Percentiles rank a stretch among this genome's conserved stretches.
These are phyloP conservation scores for Polygonum maritimum DNA, from an alignment of 148 eudicot genomes.

Conservation along the genomic window DNA sequence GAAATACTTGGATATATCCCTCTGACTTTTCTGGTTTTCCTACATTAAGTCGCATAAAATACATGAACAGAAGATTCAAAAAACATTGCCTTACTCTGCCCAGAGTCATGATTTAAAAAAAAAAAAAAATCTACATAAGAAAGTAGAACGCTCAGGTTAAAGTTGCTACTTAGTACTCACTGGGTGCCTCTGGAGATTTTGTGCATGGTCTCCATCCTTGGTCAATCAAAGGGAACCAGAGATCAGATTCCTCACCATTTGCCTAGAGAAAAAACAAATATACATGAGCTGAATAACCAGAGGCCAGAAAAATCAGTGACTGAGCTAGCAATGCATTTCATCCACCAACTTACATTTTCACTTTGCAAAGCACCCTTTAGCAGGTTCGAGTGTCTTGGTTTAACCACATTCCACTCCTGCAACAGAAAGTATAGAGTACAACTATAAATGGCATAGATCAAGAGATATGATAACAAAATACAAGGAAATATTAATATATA, in stretches of 20 bases:
- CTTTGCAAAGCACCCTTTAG: constrained; percentile 68
- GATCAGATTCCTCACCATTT: constrained; percentile 48
- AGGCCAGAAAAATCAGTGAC: background rate
- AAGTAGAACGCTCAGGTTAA: background rate
- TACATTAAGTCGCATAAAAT: constrained; percentile 24
- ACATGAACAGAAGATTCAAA: background rate
- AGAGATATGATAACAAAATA: background rate
- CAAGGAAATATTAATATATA: background rate
- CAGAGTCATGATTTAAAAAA: too few relatives aligned
- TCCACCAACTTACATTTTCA: constrained; percentile 52
- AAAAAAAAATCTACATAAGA: background rate
- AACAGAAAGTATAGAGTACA: constrained; percentile 12
- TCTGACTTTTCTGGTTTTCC: constrained; percentile 59
- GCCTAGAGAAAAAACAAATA: constrained; percentile 27
- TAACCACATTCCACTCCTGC: constrained; percentile 73
- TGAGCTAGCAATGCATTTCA: constrained; percentile 1
- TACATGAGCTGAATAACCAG: background rate
- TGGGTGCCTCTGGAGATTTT: constrained; percentile 24
- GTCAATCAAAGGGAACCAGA: constrained; percentile 71
- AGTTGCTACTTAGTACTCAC: constrained; percentile 52
- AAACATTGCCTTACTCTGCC: background rate
- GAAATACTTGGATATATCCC: constrained; percentile 90
- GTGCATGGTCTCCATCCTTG: constrained; percentile 84
- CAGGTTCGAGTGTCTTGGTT: constrained; percentile 67
- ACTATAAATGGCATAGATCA: background rate